phyloP scores from a whole-genome alignment of 441 rosid species.

The Pelargonium australe region DNA sequence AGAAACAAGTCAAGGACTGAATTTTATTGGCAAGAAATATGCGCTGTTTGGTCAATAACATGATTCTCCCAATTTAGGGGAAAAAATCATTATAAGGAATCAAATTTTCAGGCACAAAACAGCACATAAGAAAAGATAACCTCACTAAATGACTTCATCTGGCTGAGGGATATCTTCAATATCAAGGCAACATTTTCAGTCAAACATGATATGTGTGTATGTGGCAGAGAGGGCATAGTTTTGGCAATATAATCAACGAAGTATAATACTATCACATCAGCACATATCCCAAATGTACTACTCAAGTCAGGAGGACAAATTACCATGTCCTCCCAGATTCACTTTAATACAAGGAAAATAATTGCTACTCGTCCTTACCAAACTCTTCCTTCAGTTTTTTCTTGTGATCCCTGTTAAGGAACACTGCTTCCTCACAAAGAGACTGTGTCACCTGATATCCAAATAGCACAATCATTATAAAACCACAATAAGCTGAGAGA shows the following conservation, averaged over 20 bases:
- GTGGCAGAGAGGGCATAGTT: background rate
- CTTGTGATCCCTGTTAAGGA: slow-evolving; percentile 51
- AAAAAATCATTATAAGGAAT: background rate
- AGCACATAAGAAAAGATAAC: background rate
- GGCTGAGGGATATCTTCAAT: background rate
- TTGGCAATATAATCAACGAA: background rate
- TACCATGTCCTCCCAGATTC: slow-evolving; percentile 7
- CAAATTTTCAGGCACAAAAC: background rate
- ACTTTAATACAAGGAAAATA: background rate
- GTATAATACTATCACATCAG: too few species aligned
- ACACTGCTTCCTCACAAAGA: slow-evolving; percentile 59
- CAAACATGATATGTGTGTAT: background rate
- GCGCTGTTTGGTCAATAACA: background rate
- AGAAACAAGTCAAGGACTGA: background rate
- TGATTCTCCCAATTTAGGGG: background rate
- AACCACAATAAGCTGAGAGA: background rate
- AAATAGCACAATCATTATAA: slow-evolving; percentile 19
- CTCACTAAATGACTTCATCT: background rate
- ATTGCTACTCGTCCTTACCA: slow-evolving; percentile 40
- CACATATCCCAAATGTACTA: slow-evolving; percentile 5
- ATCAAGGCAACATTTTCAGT: background rate
- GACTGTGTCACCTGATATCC: slow-evolving; percentile 48
- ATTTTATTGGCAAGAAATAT: background rate
- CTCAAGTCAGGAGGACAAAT: slow-evolving; percentile 8
- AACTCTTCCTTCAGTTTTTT: slow-evolving; percentile 63